Base-by-base conservation (phyloP, 2,329 filamentous ascomycete species). In the Fusarium sp. region DNA sequence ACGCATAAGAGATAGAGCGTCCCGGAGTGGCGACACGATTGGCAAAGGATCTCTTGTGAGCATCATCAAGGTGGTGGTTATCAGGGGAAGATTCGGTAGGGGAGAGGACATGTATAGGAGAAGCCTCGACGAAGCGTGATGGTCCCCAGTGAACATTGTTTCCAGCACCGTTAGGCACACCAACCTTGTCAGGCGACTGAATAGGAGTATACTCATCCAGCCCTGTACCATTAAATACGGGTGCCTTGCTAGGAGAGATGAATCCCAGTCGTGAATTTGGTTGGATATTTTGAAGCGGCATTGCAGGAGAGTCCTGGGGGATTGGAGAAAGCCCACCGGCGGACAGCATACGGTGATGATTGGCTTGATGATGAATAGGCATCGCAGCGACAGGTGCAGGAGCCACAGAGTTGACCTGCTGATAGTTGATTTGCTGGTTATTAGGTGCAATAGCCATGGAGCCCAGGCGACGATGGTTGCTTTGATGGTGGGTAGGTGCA, bases 131-230 rank as follows among this genome's bases (percentile, higher is more conserved):
- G 26, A 51, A 38, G 26, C 23, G 47, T 12, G 34, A 16, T 30
- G 26, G 34, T 18, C 34, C 47, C 47, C 47, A 67, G 8, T 49
- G 58, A 13, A 67, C 58, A 8, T 46, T 34, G 11, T 31, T 49
- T 3, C 40, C 46, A 6, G 40, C 12, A 18, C 36, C 26, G n/a
- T 33, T 51, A 4, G 47, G 47, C 4, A 28, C 23, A 12, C 23
- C 23, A n/a, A 11, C 31, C 10, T 65, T 65, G 4, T 65, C 45
- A 2, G 60, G 62, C 0, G 62, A 65, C 4, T 65, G 53, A 4
- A 60, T 13, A 1, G 65, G 65, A 10, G 65, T 67, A 10, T 33
- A 26, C 10, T 63, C 58, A 4, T 63, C 49, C 3, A 67, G 6
- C 4, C 10, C 36, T 4, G 34, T 12, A 10, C 23, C 47, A 18